Evolutionary conservation across 176 grass and related monocot genomes (phyloP), one percentile per base, ranked within the genome.

Genomic region (Leersia perrieri): DNA sequence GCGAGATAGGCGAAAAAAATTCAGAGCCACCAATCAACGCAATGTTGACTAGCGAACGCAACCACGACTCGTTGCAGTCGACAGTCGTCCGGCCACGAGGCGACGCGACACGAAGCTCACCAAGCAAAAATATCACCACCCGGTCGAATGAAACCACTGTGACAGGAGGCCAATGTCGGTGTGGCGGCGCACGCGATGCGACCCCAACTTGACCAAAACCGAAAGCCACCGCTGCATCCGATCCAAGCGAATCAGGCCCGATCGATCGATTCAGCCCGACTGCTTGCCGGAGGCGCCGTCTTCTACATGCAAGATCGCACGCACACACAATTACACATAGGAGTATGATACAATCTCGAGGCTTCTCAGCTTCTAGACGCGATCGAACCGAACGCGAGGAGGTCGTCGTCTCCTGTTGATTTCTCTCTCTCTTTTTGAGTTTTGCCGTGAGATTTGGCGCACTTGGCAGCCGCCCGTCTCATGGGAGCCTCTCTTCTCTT

Each of bases 381-480:
- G 39, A 41, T 4, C 39, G 39, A 41, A 11, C 39, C 9, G 9
- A 3, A 39, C 38, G 38, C 5, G 5, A 3, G 4, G 1, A 1
- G 15, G 5, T 20, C 49, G 49, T 5, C 49, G 49, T 0, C 20
- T 25, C 20, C 53, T 57, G 53, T 9, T 23, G 2, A 33, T 9
- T 12, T 45, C 11, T 29, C 45, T 9, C 16, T 45, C 11, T 29
- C 42, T 70, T 27, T n/a, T n/a, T n/a, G n/a, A n/a, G n/a, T n/a
- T n/a, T 33, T 18, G 29, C 44, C 23, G 13, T 3, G 20, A 66
- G 74, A 72, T 79, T 69, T 11, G 63, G 60, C 20, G 84, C 77
- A 68, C 84, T n/a, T n/a, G 6, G 42, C 42, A 1, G 35, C 81
- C 75, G 87, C 81, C 87, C 69, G 0, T 15, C 62, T 60, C 9